phyloP scores from a whole-genome alignment of 441 rosid genomes.

The Cnidoscolus chayamansa region DNA sequence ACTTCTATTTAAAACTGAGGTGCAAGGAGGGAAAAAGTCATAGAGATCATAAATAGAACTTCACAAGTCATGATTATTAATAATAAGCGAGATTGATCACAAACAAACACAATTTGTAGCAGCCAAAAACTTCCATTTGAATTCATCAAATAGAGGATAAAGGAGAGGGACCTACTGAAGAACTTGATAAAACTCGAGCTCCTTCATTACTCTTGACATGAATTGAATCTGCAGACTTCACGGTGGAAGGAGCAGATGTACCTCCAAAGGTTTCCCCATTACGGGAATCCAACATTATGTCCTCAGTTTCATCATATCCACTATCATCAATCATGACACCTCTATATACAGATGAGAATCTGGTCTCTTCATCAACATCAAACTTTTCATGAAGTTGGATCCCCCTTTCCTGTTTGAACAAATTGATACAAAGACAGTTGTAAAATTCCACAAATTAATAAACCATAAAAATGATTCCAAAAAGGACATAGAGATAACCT shows the following conservation, averaged over 20 bases:
- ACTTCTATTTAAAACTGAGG: not conserved
- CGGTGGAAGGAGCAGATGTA: conserved; percentile 39
- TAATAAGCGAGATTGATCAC: not conserved
- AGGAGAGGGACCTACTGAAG: conserved; percentile 50
- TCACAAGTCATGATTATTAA: not conserved
- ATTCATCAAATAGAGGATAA: conserved; percentile 9
- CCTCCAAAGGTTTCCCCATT: conserved; percentile 70
- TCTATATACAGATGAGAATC: conserved; percentile 74
- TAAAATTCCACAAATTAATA: conserved; percentile 7
- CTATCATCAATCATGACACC: conserved; percentile 58
- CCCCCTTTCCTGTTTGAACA: conserved; percentile 80
- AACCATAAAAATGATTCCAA: conserved; percentile 10
- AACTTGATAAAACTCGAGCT: conserved; percentile 42
- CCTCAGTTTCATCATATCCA: conserved; percentile 75
- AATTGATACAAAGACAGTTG: conserved; percentile 20
- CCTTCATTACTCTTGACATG: conserved; percentile 39
- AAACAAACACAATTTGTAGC: not conserved
- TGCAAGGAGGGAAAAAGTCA: not conserved
- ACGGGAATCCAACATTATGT: conserved; percentile 51
- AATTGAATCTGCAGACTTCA: conserved; percentile 39
- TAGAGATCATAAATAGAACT: not conserved
- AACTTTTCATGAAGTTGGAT: conserved; percentile 45
- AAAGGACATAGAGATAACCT: conserved; percentile 16
- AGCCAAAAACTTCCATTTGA: not conserved
- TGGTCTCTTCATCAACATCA: conserved; percentile 83